Evolutionary conservation across 495 filamentous ascomycete species (phyloP), one percentile per base, ranked within the genome.

Genomic region (Jackrogersella multiformis): DNA sequence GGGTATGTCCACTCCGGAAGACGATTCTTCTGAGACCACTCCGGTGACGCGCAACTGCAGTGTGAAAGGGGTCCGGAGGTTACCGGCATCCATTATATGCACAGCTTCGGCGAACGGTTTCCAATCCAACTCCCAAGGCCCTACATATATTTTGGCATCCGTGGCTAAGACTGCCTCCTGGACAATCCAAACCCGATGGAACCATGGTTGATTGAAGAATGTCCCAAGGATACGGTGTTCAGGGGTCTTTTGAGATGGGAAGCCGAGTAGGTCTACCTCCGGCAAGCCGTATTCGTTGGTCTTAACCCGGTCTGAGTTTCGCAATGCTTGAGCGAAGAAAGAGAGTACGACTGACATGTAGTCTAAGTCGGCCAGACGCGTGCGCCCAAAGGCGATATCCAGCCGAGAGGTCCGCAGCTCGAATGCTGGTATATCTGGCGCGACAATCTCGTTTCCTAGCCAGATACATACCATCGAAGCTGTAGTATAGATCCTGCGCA

Each of bases 41-140:
- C 52, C 52, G 20, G 34, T 38, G 9, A 55, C 18, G 34, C 52
- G 34, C 13, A 39, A 26, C 10, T 38, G 35, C 1, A 55, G 34
- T 2, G 34, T 15, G 13, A 39, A 55, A 26, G 52, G 21, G 12
- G 23, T 26, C 12, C 34, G 21, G 34, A 55, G 18, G 52, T 39
- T 18, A 20, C 34, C 52, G 1, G 52, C 34, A 30, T 39, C 20
- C 13, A 55, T 34, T 0, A 55, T 24, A 18, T 26, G 35, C 23
- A 41, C 34, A 16, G 52, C 52, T 15, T 55, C 52, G n/a, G 34
- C 21, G 13, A 55, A 55, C 13, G 35, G 35, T 18, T 55, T 55
- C 52, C 52, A 55, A 26, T 55, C 52, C 21, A 55, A 26, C 9
- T 55, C 52, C 52, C 52, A 55, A 38, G 24, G 8, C 3, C 52